A percentile compares a stretch with the other conserved stretches of the same genome.
Evolutionary conservation across 345 rosid genomes (phyloP).

Genomic region (Acer saccharum): DNA sequence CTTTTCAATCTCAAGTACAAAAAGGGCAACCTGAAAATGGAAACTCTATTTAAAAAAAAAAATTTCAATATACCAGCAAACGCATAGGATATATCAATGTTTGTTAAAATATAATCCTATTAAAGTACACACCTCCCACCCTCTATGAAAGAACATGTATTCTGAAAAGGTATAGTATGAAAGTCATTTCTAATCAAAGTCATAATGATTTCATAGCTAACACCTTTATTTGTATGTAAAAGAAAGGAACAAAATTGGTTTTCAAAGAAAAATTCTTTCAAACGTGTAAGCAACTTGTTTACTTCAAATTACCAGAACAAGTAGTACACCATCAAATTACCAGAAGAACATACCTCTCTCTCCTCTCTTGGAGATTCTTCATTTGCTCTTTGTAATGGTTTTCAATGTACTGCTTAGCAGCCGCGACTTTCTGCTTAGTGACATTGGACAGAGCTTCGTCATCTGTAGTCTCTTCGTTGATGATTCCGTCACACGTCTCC

Average conservation of each 20-base stretch:
- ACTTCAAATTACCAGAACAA: not conserved
- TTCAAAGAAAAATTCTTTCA: not conserved
- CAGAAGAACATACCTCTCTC: conserved; percentile 51
- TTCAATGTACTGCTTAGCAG: conserved; percentile 85
- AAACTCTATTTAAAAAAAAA: not conserved
- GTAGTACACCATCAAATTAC: not conserved
- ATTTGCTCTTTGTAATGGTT: conserved; percentile 85
- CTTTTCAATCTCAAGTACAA: not conserved
- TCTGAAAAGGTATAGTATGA: not conserved
- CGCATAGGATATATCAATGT: not conserved
- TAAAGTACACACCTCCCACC: not conserved
- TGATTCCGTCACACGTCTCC: conserved; percentile 29
- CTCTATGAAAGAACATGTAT: not conserved
- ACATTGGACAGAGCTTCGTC: conserved; percentile 55
- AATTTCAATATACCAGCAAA: not conserved
- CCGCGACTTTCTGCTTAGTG: conserved; percentile 79
- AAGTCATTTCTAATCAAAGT: not conserved
- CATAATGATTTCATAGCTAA: too few species aligned
- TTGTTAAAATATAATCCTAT: not conserved
- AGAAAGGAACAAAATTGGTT: not conserved
- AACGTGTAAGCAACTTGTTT: not conserved
- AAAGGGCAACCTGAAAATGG: not conserved
- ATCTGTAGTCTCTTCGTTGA: conserved; percentile 31
- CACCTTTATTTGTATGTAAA: not conserved
- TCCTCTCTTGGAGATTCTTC: conserved; percentile 85